A percentile compares a stretch with the other conserved stretches of the same genome.
These are phyloP conservation scores for Fusarium temperatum DNA, from an alignment of 2,329 filamentous ascomycete species.

Conservation along the genomic window DNA sequence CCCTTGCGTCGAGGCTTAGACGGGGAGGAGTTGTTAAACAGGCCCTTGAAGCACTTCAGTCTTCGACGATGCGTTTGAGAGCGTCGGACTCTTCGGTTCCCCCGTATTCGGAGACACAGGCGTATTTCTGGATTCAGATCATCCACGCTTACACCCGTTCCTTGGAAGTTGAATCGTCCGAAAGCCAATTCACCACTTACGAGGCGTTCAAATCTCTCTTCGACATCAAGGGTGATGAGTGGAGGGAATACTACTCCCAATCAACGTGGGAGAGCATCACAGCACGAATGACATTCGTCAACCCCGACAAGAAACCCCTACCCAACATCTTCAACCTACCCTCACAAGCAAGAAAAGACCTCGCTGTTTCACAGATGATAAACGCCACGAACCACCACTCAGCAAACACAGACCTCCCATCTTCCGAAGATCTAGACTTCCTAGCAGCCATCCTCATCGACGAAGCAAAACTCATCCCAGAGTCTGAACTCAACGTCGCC, in stretches of 20 bases:
- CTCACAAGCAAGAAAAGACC: slow-evolving; percentile 17
- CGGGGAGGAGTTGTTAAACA: slow-evolving; percentile 42
- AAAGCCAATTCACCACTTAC: slow-evolving; percentile 5
- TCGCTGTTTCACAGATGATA: slow-evolving; percentile 32
- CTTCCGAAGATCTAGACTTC: slow-evolving; percentile 34
- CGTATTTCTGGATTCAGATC: slow-evolving; percentile 47
- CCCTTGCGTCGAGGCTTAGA: slow-evolving; percentile 23
- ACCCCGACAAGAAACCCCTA: slow-evolving; percentile 42
- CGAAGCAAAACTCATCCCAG: slow-evolving; percentile 26
- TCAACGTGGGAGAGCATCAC: slow-evolving; percentile 40
- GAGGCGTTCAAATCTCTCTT: slow-evolving; percentile 38
- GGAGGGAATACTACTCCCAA: slow-evolving; percentile 41
- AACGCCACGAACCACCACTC: slow-evolving; percentile 19
- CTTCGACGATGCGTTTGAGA: slow-evolving; percentile 39
- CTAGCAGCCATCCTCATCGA: slow-evolving; percentile 32
- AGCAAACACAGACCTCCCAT: slow-evolving; percentile 4
- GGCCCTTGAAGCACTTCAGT: slow-evolving; percentile 36
- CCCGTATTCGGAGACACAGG: slow-evolving; percentile 46
- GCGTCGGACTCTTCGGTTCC: slow-evolving; percentile 17
- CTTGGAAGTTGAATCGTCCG: background rate
- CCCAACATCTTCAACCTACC: slow-evolving; percentile 39
- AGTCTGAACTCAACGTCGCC: slow-evolving; percentile 18
- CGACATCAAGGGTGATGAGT: slow-evolving; percentile 37
- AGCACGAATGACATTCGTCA: slow-evolving; percentile 41
- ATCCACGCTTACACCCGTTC: slow-evolving; percentile 35